Evolutionary conservation across 345 rosid genomes (phyloP), one percentile per base, ranked within the genome.

Genomic region (Melastoma malabathricum): DNA sequence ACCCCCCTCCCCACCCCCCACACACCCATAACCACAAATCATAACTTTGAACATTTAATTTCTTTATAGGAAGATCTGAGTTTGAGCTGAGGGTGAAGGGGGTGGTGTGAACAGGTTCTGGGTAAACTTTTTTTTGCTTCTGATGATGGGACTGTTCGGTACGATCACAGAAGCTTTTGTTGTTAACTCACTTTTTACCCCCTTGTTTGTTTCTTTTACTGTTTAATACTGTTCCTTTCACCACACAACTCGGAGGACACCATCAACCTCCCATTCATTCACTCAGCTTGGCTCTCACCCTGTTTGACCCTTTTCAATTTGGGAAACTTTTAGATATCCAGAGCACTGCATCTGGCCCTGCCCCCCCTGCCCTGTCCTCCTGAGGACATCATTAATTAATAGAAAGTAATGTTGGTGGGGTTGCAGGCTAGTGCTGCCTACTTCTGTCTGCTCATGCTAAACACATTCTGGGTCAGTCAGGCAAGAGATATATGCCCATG

Each of bases 121-220:
- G 41, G 41, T 34, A 34, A 22, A 1, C 4, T 22, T 22, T 4
- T 22, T 34, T 34, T 34, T 7, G 54, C 43, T 63, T 67, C 31
- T 52, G 70, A 57, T 59, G 70, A 55, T 57, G 71, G 43, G 41
- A 34, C 57, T 64, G 84, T 74, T 68, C 84, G 69, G 84, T 74
- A 70, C 84, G 69, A 72, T 65, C 47, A 16, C 16, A 38, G 46
- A 44, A 13, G 18, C 18, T 51, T 51, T 52, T 48, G 47, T 45
- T 48, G 44, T 10, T 63, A 53, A 62, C 69, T 64, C 74, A 49
- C 62, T 59, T 4, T 23, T 18, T 51, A 22, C 48, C 25, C 20
- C 50, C 20, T 19, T 20, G 25, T 22, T 20, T 49, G 46, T 6
- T 15, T 74, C 15, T 56, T 43, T 64, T 54, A 47, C 73, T 63